These are phyloP conservation scores for Penicillium maclennaniae DNA, from an alignment of 495 filamentous ascomycete species.

Conservation along the genomic window DNA sequence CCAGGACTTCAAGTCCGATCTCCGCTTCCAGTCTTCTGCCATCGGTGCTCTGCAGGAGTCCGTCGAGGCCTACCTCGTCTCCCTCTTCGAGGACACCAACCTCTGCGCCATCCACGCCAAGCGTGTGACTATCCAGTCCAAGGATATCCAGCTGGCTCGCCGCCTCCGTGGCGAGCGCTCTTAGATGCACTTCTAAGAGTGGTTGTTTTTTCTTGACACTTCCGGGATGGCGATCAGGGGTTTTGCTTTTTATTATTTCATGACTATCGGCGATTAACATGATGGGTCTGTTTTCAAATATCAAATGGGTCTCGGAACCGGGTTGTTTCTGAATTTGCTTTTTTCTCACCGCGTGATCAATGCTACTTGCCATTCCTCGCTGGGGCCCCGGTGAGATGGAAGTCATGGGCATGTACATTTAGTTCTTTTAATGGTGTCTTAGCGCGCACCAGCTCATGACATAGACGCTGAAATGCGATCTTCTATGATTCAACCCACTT, in stretches of 20 bases:
- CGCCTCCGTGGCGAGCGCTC: slow-evolving; percentile 95
- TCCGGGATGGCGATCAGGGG: slow-evolving; percentile 50
- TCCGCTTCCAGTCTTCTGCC: slow-evolving; percentile 99
- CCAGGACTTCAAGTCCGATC: slow-evolving; percentile 99
- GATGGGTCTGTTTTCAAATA: slow-evolving; percentile 46
- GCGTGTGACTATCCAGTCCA: slow-evolving; percentile 94
- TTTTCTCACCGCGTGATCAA: slow-evolving; percentile 33
- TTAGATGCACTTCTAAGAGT: slow-evolving; percentile 39
- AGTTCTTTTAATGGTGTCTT: slow-evolving; percentile 29
- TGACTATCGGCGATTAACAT: slow-evolving; percentile 46
- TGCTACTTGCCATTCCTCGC: slow-evolving; percentile 28
- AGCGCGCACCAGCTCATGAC: slow-evolving; percentile 39
- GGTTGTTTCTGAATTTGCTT: slow-evolving; percentile 37
- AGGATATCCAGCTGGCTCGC: slow-evolving; percentile 96
- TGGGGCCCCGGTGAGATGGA: slow-evolving; percentile 13
- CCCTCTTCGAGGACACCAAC: slow-evolving; percentile 99
- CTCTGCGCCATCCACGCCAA: slow-evolving; percentile 99
- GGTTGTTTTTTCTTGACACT: slow-evolving; percentile 33
- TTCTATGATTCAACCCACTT: slow-evolving; percentile 23
- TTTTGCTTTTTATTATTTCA: slow-evolving; percentile 41
- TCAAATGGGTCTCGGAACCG: slow-evolving; percentile 43
- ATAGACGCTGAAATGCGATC: slow-evolving; percentile 38
- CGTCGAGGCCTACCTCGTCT: slow-evolving; percentile 99
- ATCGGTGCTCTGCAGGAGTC: slow-evolving; percentile 99
- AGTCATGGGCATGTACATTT: slow-evolving; percentile 49